Base-by-base conservation (phyloP, 345 rosid species). In the Clausena lansium region DNA sequence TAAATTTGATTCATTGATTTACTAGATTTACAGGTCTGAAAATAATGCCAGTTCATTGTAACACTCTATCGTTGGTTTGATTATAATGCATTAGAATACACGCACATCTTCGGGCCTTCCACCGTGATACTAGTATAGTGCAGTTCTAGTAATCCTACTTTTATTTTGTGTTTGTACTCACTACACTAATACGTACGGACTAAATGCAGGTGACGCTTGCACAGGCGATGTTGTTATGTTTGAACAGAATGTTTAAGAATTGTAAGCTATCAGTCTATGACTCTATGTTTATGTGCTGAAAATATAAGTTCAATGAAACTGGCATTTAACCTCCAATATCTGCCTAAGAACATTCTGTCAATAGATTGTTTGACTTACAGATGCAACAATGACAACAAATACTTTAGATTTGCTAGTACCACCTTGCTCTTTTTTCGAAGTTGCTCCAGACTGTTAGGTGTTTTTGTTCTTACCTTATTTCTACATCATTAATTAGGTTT, bases 181-280 rank as follows among this genome's bases (percentile, higher is more conserved):
- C 10, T 13, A 17, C 55, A 0, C 33, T 54, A 61, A 71, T 9
- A 75, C 28, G 13, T 65, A 62, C 60, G 14, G 50, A 71, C 61
- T 73, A 71, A 58, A 50, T 86, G 82, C 87, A 88, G 94, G 94
- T 45, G 92, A 89, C 77, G 92, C 92, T 6, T 90, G 92, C 80
- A 81, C 67, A 4, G 89, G 91, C 3, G 94, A 90, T 70, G 77
- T 90, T 39, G 92, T 90, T 15, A 84, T 90, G 86, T 90, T 90
- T 69, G 81, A 86, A 60, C 94, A 90, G 82, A 90, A 90, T 78
- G 92, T 90, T 67, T 89, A 89, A 77, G 86, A 89, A 59, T 83
- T 22, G 92, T 88, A 81, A 81, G 89, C 57, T 38, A 70, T 62
- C 27, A 57, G 28, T 45, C 15, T 2, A 11, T 3, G 50, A 11